Conservation (phyloP, 192 early-diverging fungal genomes). For the Entomortierella beljakovae region DNA sequence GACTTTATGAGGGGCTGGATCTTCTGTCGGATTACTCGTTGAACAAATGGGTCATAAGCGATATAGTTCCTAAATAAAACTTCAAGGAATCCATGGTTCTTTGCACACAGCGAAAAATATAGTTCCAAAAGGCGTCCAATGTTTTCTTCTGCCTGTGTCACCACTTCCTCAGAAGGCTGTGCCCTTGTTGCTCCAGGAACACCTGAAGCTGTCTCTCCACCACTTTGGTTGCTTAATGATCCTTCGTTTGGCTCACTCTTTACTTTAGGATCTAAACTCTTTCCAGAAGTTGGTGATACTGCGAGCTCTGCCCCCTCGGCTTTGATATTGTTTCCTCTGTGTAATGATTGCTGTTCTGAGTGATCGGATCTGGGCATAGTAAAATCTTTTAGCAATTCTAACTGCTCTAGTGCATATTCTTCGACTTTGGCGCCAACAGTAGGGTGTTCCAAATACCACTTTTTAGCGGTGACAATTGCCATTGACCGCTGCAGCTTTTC, state of each 20-base stretch:
- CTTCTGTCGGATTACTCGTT: constrained; percentile 64
- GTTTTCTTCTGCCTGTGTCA: constrained; percentile 64
- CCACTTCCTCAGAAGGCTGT: constrained; percentile 5
- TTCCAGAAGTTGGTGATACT: background rate
- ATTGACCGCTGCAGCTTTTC: constrained; percentile 55
- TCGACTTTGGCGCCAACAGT: constrained; percentile 41
- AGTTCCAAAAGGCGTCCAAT: constrained; percentile 76
- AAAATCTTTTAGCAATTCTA: constrained; percentile 28
- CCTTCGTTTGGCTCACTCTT: constrained; percentile 23
- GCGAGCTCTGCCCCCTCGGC: constrained; percentile 9
- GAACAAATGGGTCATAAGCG: constrained; percentile 51
- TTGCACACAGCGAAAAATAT: constrained; percentile 80
- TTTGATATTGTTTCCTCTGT: background rate
- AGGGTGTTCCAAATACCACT: constrained; percentile 50
- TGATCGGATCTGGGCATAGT: constrained; percentile 19
- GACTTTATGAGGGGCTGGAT: constrained; percentile 76
- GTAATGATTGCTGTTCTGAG: background rate
- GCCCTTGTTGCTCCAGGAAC: constrained; percentile 32
- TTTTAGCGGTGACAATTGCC: constrained; percentile 57
- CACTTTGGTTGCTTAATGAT: background rate
- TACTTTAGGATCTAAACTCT: background rate
- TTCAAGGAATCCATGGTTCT: constrained; percentile 74
- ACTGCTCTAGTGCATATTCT: constrained; percentile 32
- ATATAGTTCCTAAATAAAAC: constrained; percentile 33
- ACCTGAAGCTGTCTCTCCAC: constrained; percentile 34